A percentile compares a stretch with the other conserved stretches of the same genome.
Evolutionary conservation across 129 eudicot genomes (phyloP).

Genomic region (Flaveria linearis): DNA sequence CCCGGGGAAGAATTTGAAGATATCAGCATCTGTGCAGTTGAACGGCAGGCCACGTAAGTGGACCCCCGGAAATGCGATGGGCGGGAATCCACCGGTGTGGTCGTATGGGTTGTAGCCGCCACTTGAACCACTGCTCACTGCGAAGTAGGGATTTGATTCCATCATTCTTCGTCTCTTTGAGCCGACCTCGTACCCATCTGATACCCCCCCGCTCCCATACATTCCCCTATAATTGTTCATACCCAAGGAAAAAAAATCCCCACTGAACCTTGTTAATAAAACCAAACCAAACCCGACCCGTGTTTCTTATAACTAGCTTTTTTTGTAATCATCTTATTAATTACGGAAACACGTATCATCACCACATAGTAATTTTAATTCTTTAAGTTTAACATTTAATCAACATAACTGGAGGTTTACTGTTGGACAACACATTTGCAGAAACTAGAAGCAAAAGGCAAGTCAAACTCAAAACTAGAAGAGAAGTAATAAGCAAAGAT

Average conservation of each 20-base stretch:
- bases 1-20: conserved; percentile 83
- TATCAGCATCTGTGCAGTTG: conserved; percentile 78
- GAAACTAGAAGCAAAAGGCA: conserved; percentile 11
- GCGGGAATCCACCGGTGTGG: conserved; percentile 62
- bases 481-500: not conserved
- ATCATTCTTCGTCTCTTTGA: conserved; percentile 99
- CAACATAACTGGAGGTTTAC: not conserved
- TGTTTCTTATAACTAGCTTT: conserved; percentile 46
- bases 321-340: conserved; percentile 21
- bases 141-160: conserved; percentile 99
- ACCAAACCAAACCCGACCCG: conserved; percentile 78
- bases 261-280: conserved; percentile 97
- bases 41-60: conserved; percentile 93
- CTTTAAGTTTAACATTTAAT: conserved; percentile 12
- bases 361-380: not conserved
- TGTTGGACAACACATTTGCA: not conserved
- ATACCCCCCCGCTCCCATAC: conserved; percentile 99
- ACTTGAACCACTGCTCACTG: conserved; percentile 79
- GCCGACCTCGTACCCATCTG: conserved; percentile 99
- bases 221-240: conserved; percentile 89
- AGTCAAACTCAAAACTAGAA: not conserved
- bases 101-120: conserved; percentile 51
- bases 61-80: conserved; percentile 76
- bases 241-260: conserved; percentile 85
- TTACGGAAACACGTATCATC: conserved; percentile 8